Evolutionary conservation across 106 monocot genomes (phyloP).

Genomic region (Alisma plantagoaquatica): DNA sequence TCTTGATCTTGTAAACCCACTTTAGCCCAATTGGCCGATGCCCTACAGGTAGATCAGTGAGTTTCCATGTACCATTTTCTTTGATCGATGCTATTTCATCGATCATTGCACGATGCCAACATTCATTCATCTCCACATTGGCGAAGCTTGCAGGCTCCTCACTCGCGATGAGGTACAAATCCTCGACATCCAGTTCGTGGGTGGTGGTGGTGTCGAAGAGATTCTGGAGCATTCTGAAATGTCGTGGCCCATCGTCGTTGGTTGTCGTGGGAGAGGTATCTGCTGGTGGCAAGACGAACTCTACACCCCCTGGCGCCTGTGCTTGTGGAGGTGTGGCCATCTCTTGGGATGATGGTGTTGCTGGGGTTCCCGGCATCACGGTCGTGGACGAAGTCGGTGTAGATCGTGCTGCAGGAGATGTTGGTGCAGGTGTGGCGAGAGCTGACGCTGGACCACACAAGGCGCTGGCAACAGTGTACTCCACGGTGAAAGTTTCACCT

Average conservation of each 20-base stretch:
- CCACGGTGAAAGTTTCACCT: too few species aligned
- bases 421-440: too few species aligned
- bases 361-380: too few species aligned
- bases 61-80: background rate
- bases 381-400: background rate
- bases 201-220: background rate
- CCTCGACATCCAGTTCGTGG: background rate
- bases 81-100: too few species aligned
- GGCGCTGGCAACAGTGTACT: too few species aligned
- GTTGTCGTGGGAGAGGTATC: background rate
- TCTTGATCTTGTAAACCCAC: too few species aligned
- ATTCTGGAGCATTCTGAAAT: background rate
- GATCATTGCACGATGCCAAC: background rate
- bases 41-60: background rate
- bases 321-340: background rate
- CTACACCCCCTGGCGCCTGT: background rate
- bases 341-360: background rate
- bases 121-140: background rate
- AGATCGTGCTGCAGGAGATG: too few species aligned
- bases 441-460: too few species aligned
- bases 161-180: background rate
- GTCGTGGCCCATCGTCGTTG: background rate
- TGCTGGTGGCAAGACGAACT: too few species aligned
- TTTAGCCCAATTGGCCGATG: background rate
- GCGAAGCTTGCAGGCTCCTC: background rate